These are phyloP conservation scores for Smallanthus sonchifolius DNA, from an alignment of 129 eudicot genomes.

Conservation along the genomic window DNA sequence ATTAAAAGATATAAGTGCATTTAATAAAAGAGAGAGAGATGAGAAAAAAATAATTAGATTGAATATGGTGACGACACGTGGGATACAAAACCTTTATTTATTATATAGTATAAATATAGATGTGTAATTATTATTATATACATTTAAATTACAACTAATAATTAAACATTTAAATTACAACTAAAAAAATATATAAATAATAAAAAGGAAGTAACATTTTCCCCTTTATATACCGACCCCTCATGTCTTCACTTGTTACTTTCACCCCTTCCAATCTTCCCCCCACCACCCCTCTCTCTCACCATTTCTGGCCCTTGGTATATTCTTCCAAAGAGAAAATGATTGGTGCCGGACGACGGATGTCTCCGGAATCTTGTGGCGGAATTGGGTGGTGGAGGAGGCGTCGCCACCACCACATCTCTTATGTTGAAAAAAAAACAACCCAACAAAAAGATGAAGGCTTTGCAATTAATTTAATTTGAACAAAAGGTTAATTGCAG, in stretches of 20 bases:
- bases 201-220: conserved; percentile 25
- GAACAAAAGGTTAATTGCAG: conserved; percentile 39
- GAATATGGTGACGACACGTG: too few relatives aligned
- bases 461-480: conserved; percentile 37
- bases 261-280: conserved; percentile 5
- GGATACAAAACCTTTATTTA: too few relatives aligned
- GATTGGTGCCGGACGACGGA: conserved; percentile 19
- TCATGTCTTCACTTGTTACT: conserved; percentile 39
- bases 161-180: not conserved
- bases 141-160: too few relatives aligned
- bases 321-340: conserved; percentile 7
- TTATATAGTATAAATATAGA: too few relatives aligned
- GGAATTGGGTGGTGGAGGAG: conserved; percentile 12
- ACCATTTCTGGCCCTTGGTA: not conserved
- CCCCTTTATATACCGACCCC: conserved; percentile 61
- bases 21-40: too few relatives aligned
- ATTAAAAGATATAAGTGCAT: too few relatives aligned
- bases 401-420: conserved; percentile 15
- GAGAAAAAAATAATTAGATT: too few relatives aligned
- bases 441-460: conserved; percentile 15
- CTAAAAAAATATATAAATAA: not conserved
- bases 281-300: conserved; percentile 11
- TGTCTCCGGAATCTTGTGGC: conserved; percentile 20
- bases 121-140: too few relatives aligned
- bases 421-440: not conserved